Percentiles rank a stretch among this genome's conserved stretches.
These are phyloP conservation scores for Globisporangium paroecandrum DNA, from an alignment of 352 stramenopile genomes.

Conservation along the genomic window DNA sequence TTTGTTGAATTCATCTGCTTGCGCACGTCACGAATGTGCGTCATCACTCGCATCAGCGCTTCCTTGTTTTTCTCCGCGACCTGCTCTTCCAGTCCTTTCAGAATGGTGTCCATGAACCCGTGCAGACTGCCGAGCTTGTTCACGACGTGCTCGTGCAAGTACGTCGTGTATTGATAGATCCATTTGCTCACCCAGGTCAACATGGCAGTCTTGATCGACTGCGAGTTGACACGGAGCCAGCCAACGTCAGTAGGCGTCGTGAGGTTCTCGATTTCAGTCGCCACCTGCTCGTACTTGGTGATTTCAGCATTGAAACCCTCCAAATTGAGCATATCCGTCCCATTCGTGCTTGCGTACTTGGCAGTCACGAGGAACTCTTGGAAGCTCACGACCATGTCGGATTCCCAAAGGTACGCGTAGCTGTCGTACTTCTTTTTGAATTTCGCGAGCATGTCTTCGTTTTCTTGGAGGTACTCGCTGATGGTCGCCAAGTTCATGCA, in stretches of 20 bases:
- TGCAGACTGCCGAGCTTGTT: slow-evolving; percentile 85
- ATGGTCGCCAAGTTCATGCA: slow-evolving; percentile 93
- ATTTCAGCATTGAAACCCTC: slow-evolving; percentile 96
- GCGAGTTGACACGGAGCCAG: slow-evolving; percentile 97
- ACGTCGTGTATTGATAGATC: slow-evolving; percentile 94
- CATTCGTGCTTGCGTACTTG: slow-evolving; percentile 61
- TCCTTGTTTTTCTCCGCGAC: slow-evolving; percentile 92
- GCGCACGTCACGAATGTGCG: slow-evolving; percentile 92
- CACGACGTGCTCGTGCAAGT: slow-evolving; percentile 92
- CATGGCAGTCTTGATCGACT: slow-evolving; percentile 96
- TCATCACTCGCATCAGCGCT: slow-evolving; percentile 97
- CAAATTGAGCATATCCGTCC: slow-evolving; percentile 89
- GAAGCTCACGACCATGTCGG: slow-evolving; percentile 92
- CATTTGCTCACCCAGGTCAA: slow-evolving; percentile 95
- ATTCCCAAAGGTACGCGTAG: slow-evolving; percentile 96
- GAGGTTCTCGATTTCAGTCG: slow-evolving; percentile 86
- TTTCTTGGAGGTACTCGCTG: slow-evolving; percentile 90
- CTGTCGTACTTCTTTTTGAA: slow-evolving; percentile 95
- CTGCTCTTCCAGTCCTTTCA: slow-evolving; percentile 87
- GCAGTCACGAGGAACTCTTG: slow-evolving; percentile 87
- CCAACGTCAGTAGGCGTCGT: slow-evolving; percentile 92
- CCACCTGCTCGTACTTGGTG: slow-evolving; percentile 93
- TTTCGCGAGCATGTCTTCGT: slow-evolving; percentile 89
- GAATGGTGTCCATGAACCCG: slow-evolving; percentile 92
- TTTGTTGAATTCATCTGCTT: slow-evolving; percentile 92